phyloP scores from a whole-genome alignment of 768 basidiomycete genomes.

The Naganishia kalamii region DNA sequence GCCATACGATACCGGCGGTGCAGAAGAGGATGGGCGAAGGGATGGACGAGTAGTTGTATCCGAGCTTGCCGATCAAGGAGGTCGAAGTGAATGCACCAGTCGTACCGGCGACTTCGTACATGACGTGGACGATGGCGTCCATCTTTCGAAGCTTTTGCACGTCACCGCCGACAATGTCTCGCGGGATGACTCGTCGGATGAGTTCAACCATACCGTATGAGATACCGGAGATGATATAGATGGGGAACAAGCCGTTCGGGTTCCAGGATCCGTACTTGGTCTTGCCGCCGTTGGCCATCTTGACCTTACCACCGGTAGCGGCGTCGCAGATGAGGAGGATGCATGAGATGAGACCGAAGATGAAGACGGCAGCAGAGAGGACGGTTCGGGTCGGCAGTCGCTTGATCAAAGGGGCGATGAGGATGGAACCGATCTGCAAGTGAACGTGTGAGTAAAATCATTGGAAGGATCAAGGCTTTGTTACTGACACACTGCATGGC shows the following conservation, averaged over 20 bases:
- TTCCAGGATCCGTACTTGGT: conserved; percentile 32
- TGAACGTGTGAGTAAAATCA: background rate
- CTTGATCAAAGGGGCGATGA: conserved; percentile 41
- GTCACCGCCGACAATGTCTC: conserved; percentile 33
- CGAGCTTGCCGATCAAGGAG: conserved; percentile 32
- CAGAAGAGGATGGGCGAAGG: conserved; percentile 32
- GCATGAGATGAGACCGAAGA: conserved; percentile 33
- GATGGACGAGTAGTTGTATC: conserved; percentile 34
- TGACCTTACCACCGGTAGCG: conserved; percentile 28
- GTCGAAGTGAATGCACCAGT: conserved; percentile 37
- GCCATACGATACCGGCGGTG: conserved; percentile 31
- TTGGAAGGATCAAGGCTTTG: background rate
- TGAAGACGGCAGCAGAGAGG: conserved; percentile 33
- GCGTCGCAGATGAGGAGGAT: conserved; percentile 39
- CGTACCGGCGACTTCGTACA: conserved; percentile 44
- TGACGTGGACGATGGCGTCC: conserved; percentile 35
- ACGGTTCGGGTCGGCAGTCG: conserved; percentile 35
- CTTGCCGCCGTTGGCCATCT: conserved; percentile 20
- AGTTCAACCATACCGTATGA: conserved; percentile 42
- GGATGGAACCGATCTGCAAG: conserved; percentile 27
- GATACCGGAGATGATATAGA: conserved; percentile 36
- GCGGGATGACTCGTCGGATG: conserved; percentile 37
- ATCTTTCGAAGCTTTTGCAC: conserved; percentile 33
- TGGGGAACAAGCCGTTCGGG: conserved; percentile 30
- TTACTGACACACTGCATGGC: conserved; percentile 36